Conservation (phyloP, 331 rosid species). For the Malus hybrid region DNA sequence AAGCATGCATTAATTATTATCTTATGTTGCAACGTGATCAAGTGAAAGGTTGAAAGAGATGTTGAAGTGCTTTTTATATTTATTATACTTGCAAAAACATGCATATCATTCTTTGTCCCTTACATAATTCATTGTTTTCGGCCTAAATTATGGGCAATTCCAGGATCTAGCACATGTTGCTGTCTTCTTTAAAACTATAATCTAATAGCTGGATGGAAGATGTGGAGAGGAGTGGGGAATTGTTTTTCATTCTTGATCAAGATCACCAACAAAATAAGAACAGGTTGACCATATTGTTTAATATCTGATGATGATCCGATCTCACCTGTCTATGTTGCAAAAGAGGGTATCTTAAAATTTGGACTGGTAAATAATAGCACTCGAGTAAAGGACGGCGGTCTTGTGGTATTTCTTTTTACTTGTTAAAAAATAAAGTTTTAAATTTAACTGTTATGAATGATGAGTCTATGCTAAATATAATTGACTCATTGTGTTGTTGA, state of each 20-base stretch:
- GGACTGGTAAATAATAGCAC: no score
- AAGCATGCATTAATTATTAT: not conserved
- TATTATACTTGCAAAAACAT: not conserved
- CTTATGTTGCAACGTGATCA: not conserved
- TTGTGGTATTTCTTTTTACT: no score
- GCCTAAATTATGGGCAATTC: not conserved
- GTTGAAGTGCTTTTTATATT: not conserved
- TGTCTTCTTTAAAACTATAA: not conserved
- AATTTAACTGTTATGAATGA: no score
- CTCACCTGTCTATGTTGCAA: no score
- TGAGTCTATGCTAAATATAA: no score
- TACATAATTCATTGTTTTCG: not conserved
- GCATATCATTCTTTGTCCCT: not conserved
- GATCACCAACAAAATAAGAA: not conserved
- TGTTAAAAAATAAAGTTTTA: no score
- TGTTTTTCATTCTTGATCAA: not conserved
- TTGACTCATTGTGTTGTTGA: no score
- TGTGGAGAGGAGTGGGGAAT: not conserved
- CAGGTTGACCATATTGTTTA: not conserved
- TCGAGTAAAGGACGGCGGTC: fast-evolving
- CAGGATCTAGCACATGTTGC: not conserved
- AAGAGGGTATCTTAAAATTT: no score
- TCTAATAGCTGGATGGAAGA: not conserved
- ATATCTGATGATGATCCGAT: no score
- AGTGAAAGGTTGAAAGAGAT: not conserved